A percentile compares a stretch with the other conserved stretches of the same genome.
Conservation (phyloP, 208 protist species). For the Trypanosoma mega region DNA sequence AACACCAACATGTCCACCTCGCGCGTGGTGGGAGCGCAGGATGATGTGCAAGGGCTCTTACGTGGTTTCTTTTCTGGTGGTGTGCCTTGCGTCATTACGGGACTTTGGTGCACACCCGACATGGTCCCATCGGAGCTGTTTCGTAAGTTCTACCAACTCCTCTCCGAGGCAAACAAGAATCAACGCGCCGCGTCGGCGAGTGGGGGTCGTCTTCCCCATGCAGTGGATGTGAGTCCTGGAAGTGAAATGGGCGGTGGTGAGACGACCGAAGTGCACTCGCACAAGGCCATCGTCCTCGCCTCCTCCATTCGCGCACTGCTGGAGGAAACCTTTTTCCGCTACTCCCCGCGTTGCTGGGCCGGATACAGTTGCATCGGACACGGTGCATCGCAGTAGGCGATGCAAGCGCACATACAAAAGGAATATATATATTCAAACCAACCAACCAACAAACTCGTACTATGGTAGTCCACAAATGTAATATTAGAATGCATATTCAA, state of each 20-base stretch:
- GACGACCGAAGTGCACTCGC: slow-evolving; percentile 22
- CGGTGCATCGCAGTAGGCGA: slow-evolving; percentile 20
- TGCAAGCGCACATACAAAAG: neutral
- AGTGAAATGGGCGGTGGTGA: slow-evolving; percentile 10
- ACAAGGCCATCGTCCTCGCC: slow-evolving; percentile 74
- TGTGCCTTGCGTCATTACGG: slow-evolving; percentile 73
- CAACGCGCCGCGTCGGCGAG: neutral
- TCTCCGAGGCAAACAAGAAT: slow-evolving; percentile 26
- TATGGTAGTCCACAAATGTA: neutral
- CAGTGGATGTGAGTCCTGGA: neutral
- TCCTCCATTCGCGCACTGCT: slow-evolving; percentile 66
- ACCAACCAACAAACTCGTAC: neutral
- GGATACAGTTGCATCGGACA: slow-evolving; percentile 84
- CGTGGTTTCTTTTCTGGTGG: slow-evolving; percentile 72
- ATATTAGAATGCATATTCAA: too few relatives aligned
- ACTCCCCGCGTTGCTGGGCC: slow-evolving; percentile 72
- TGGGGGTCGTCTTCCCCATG: neutral
- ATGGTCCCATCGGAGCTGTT: slow-evolving; percentile 82
- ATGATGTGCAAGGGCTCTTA: slow-evolving; percentile 68
- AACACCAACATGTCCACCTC: slow-evolving; percentile 73
- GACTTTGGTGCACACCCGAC: slow-evolving; percentile 91
- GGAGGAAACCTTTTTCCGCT: slow-evolving; percentile 57
- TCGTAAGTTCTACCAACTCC: slow-evolving; percentile 65
- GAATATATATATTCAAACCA: neutral
- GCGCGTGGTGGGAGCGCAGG: slow-evolving; percentile 37